Evolutionary conservation across 2,329 filamentous ascomycete species (phyloP), one percentile per base, ranked within the genome.

Genomic region (Rosellinia necatrix): DNA sequence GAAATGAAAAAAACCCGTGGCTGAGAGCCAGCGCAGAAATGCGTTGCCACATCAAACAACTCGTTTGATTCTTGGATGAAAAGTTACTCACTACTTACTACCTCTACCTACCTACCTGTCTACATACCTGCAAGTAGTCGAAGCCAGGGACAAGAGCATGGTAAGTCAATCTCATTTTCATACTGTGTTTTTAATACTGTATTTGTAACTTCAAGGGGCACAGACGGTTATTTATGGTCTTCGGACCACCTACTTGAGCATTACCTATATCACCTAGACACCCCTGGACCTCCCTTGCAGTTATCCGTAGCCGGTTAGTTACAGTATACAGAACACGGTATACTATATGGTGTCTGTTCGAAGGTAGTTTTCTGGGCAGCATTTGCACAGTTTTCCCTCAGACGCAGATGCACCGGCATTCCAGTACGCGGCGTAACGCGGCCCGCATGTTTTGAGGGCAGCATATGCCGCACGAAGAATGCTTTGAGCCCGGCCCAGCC

Each of bases 1-100:
- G 46, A 46, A 43, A 42, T 29, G 42, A 41, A 57, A 53, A 40
- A 43, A 15, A 46, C 24, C 17, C 22, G 38, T 42, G 38, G 38
- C 38, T 24, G 37, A 40, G 37, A 42, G 38, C 12, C 13, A 42
- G 15, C 22, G 25, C 13, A 42, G 38, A 42, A 42, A 42, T 42
- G 38, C 13, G 38, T 27, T 42, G 38, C 38, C 22, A 42, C 38
- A 25, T 2, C n/a, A 10, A 41, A 41, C 21, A 41, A n/a, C 19
- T 19, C 19, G 4, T n/a, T n/a, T n/a, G n/a, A n/a, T 42, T 42
- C 38, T 24, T 42, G 22, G 37, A 35, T 35, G 5, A n/a, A n/a
- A n/a, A n/a, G n/a, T n/a, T n/a, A n/a, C n/a, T n/a, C n/a, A n/a
- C n/a, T n/a, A n/a, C n/a, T n/a, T n/a, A n/a, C n/a, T n/a, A n/a